Evolutionary conservation across 257 asterid genomes (phyloP), one percentile per base, ranked within the genome.

Genomic region (Mentha longifolia): DNA sequence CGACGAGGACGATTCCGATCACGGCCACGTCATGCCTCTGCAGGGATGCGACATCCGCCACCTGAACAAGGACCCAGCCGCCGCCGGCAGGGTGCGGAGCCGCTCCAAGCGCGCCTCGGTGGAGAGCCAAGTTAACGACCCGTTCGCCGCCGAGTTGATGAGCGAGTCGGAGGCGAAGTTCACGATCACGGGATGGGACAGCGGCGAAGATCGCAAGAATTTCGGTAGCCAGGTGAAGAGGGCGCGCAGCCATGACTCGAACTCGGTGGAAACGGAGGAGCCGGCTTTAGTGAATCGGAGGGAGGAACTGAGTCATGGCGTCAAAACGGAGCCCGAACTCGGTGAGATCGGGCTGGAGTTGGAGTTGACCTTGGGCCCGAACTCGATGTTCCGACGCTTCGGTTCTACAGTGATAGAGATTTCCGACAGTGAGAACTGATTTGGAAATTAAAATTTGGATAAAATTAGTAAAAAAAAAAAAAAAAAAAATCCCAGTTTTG

Each of bases 11-110:
- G 76, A 73, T 3, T 79, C 70, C 1, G 16, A 28, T 28, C 31
- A 39, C 2, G 58, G 37, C 28, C 69, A 75, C 11, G 65, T 82
- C 74, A 41, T 30, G 73, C 91, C 93, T 0, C 66, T 85, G 43
- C 84, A 58, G 14, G 77, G 85, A 3, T 67, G 90, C 65, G 95
- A 91, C 74, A 91, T 91, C 63, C 97, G 96, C 68, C 97, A 91
- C 78, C 76, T 84, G 16, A 47, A 80, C 54, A 91, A 77, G 74
- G 74, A 76, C 25, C 31, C 83, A 39, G 17, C 79, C 64, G 22
- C 76, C 65, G 62, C 42, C 54, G 68, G 80, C 72, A 78, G 74
- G 82, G 51, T 72, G 17, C 85, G 87, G 4, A 80, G 56, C 69
- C 79, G 87, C 41, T 60, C 75, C 81, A 89, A 82, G 79, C 87